Evolutionary conservation across 2,329 filamentous ascomycete genomes (phyloP).

Genomic region (Ophiostoma himal-ulmi): DNA sequence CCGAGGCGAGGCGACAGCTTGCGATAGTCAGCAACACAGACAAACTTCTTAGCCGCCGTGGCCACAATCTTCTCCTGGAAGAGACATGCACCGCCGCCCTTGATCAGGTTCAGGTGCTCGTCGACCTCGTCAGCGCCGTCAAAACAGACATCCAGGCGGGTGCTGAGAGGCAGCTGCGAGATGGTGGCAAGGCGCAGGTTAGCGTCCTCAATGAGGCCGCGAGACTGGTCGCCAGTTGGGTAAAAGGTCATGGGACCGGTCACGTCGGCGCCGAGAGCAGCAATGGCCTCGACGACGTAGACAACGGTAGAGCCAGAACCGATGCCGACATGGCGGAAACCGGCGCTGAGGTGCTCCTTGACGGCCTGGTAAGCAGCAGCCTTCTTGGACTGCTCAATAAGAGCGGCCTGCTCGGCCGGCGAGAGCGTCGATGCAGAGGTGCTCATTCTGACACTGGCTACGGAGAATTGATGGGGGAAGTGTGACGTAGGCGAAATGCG

Average conservation of each 20-base stretch:
- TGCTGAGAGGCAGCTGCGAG: constrained; percentile 57
- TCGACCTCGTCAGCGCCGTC: constrained; percentile 98
- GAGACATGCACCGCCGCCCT: constrained; percentile 93
- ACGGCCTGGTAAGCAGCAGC: constrained; percentile 70
- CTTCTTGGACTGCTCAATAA: constrained; percentile 68
- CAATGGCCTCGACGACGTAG: constrained; percentile 79
- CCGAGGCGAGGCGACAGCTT: constrained; percentile 76
- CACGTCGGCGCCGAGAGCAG: constrained; percentile 49
- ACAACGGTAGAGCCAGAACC: constrained; percentile 77
- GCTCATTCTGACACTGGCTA: constrained; percentile 29
- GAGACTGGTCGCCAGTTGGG: constrained; percentile 87
- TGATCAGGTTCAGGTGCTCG: constrained; percentile 90
- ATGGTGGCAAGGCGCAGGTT: constrained; percentile 73
- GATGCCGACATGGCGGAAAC: constrained; percentile 65
- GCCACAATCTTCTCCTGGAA: constrained; percentile 98
- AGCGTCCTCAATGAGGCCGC: constrained; percentile 74
- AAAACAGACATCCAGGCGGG: constrained; percentile 79
- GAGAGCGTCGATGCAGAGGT: constrained; percentile 27
- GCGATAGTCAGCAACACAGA: constrained; percentile 74
- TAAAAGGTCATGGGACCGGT: constrained; percentile 71
- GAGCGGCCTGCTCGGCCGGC: constrained; percentile 30
- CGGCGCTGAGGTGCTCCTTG: constrained; percentile 60
- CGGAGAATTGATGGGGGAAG: neutral
- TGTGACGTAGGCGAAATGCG: constrained; percentile 8
- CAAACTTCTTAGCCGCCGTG: constrained; percentile 73